Percentiles rank a stretch among this genome's conserved stretches.
These are phyloP conservation scores for Sporothrix globosa DNA, from an alignment of 2,329 filamentous ascomycete genomes.

Conservation along the genomic window DNA sequence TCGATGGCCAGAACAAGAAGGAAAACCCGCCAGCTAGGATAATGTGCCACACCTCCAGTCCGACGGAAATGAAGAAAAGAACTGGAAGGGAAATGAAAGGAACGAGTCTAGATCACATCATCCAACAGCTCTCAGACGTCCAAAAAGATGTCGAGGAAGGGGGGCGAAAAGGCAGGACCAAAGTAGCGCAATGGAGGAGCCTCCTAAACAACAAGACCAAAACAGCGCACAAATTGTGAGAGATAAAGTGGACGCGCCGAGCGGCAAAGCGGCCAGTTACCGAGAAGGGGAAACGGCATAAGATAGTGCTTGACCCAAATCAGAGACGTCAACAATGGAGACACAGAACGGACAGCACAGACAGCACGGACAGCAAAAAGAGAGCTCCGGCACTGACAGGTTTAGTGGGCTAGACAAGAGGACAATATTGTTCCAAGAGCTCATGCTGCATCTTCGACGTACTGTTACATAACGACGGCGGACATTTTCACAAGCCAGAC, in stretches of 20 bases:
- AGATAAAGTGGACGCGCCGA: neutral
- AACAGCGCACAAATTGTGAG: neutral
- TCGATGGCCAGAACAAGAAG: neutral
- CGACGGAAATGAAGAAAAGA: neutral
- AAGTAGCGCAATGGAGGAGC: neutral
- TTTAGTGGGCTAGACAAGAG: neutral
- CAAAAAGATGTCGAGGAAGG: neutral
- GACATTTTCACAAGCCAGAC: neutral
- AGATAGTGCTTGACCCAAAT: no score
- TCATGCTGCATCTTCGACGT: neutral
- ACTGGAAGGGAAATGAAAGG: neutral
- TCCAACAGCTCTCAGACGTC: neutral
- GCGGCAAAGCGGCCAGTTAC: conserved; percentile 2
- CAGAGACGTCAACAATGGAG: neutral
- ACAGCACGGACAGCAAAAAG: neutral
- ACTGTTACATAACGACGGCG: no score
- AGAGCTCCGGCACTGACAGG: neutral
- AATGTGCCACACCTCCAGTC: neutral
- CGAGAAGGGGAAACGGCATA: conserved; percentile 2
- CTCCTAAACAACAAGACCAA: neutral
- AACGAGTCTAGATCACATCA: neutral
- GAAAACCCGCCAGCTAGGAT: neutral
- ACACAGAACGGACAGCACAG: neutral
- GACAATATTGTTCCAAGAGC: neutral
- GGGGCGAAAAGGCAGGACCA: neutral